Evolutionary conservation across 208 protist genomes (phyloP), one percentile per base, ranked within the genome.

Genomic region (Trypanosoma congolense): DNA sequence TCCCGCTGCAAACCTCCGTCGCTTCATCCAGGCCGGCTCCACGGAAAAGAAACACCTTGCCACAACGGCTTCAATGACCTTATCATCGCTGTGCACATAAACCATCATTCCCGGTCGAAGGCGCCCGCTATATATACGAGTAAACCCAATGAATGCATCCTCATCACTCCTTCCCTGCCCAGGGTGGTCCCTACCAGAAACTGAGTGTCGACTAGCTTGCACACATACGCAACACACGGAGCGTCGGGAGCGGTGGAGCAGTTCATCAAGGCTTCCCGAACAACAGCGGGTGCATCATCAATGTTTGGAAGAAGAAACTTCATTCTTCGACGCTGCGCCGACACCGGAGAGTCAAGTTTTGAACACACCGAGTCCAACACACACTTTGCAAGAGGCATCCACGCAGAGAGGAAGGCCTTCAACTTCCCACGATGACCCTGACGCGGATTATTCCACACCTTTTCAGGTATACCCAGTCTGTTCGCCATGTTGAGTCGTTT

Each of bases 81-180:
- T 45, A 44, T 72, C 51, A 61, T 75, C 73, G 77, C 86, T 84
- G 78, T 87, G 74, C 28, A 98, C 82, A 42, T 90, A 84, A 21
- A 98, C 69, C 21, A 42, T 80, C 31, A 91, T 57, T 5, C 96
- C 96, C 16, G 82, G 73, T n/a, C 73, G 76, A 40, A 99, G 71
- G 2, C 90, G 91, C 5, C 98, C 97, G 66, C 80, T 89, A 65
- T 98, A 99, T 18, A 99, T 90, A 26, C 97, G 77, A 19, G 92
- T 86, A 57, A 98, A 98, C 18, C 88, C 97, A 56, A 99, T 87
- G 66, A 99, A 98, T 42, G 77, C 78, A 73, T 89, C 73, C 10
- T 90, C 83, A 29, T 49, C 25, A 44, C 63, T 50, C 79, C 81
- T 40, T 77, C 71, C 29, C 61, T 45, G 8, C 70, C 71, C 35